Evolutionary conservation across 148 eudicot genomes (phyloP).

Genomic region (Agrostemma githago): DNA sequence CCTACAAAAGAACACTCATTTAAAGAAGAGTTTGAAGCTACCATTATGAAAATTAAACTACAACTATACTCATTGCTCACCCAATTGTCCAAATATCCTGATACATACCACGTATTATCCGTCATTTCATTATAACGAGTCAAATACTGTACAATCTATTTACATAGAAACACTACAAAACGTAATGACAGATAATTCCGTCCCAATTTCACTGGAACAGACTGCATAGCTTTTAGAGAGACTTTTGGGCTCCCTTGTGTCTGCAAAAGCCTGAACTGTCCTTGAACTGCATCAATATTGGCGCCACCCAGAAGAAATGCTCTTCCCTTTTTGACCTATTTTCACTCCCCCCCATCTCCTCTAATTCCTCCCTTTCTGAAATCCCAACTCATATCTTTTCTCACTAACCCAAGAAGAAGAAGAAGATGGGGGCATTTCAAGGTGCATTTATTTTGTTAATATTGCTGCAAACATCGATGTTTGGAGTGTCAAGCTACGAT

Average conservation of each 20-base stretch:
- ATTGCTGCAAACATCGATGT: conserved; percentile 17
- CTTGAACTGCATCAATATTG: background rate
- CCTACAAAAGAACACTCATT: conserved; percentile 16
- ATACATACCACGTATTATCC: background rate
- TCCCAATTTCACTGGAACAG: too few relatives aligned
- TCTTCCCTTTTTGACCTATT: conserved; percentile 20
- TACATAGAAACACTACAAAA: too few relatives aligned
- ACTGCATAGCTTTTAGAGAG: background rate
- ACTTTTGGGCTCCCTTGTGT: conserved; percentile 21
- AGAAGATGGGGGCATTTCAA: conserved; percentile 21
- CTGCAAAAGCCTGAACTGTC: conserved; percentile 1
- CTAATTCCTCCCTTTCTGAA: background rate
- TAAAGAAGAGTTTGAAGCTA: conserved; percentile 18
- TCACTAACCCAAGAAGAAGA: background rate
- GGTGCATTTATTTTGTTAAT: conserved; percentile 18
- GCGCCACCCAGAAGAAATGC: conserved; percentile 11
- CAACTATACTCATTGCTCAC: background rate
- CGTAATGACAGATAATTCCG: too few relatives aligned
- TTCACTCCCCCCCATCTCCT: background rate
- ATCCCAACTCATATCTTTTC: background rate
- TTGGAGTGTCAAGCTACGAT: conserved; percentile 23
- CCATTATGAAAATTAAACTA: conserved; percentile 5
- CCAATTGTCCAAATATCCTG: background rate
- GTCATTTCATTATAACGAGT: too few relatives aligned
- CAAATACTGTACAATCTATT: too few relatives aligned